Evolutionary conservation across 305 asterid species (phyloP).

Genomic region (Fraxinus sp.): DNA sequence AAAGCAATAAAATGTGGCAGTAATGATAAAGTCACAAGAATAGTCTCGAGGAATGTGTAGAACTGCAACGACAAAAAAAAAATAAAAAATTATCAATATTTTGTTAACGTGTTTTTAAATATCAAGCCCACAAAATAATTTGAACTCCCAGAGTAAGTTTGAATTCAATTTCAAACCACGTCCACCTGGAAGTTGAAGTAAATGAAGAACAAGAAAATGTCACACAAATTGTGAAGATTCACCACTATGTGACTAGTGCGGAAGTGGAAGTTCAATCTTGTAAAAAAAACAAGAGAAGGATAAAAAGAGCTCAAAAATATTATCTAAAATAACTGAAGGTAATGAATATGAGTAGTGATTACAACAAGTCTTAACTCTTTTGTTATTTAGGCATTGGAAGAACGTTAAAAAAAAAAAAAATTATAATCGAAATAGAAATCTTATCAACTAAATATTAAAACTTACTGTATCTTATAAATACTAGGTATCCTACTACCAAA

Average conservation of each 20-base stretch:
- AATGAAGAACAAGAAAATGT: not conserved
- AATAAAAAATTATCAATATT: conserved; percentile 3
- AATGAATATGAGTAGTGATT: not conserved
- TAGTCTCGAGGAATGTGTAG: conserved; percentile 92
- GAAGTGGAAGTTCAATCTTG: not conserved
- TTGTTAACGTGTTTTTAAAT: not conserved
- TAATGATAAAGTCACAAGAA: conserved; percentile 66
- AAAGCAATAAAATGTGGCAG: conserved; percentile 82
- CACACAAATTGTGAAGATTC: not conserved
- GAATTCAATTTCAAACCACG: not conserved
- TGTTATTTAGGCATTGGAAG: not conserved
- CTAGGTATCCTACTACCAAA: not conserved
- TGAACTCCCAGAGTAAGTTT: not conserved
- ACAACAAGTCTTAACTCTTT: not conserved
- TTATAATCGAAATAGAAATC: not conserved
- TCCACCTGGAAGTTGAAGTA: not conserved
- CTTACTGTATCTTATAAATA: not conserved
- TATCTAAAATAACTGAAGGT: not conserved
- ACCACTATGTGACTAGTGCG: not conserved
- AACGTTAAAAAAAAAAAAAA: not conserved
- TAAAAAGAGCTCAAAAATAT: not conserved
- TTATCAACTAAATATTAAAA: not conserved
- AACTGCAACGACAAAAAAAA: conserved; percentile 52
- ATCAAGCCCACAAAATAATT: conserved; percentile 1
- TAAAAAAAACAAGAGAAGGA: not conserved